Percentiles rank a stretch among this genome's conserved stretches.
phyloP scores from a whole-genome alignment of 2,329 filamentous ascomycete species.

The Fusarium sp. region DNA sequence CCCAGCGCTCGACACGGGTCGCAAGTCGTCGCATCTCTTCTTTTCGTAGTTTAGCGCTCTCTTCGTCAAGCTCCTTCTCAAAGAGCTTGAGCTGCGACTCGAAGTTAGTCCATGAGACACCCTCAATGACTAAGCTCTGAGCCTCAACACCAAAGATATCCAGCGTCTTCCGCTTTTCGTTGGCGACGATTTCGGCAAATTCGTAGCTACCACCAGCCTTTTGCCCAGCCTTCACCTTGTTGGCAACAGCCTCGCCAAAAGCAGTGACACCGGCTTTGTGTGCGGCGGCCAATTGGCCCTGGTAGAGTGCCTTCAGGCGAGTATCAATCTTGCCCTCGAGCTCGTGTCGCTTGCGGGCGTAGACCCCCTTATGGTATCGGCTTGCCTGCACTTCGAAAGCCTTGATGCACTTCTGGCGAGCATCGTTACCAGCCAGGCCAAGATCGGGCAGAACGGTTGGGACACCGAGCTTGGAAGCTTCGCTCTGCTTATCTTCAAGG shows the following conservation, averaged over 20 bases:
- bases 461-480: slow-evolving; percentile 76
- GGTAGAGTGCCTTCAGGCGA: slow-evolving; percentile 87
- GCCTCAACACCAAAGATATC: slow-evolving; percentile 80
- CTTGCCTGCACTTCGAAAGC: slow-evolving; percentile 92
- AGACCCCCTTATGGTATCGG: slow-evolving; percentile 96
- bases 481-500: slow-evolving; percentile 85
- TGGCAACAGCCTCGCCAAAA: slow-evolving; percentile 88
- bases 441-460: slow-evolving; percentile 77
- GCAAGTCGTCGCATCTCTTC: slow-evolving; percentile 96
- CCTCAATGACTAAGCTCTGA: slow-evolving; percentile 76
- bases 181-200: slow-evolving; percentile 90
- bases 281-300: slow-evolving; percentile 84
- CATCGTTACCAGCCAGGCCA: slow-evolving; percentile 74
- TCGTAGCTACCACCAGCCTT: slow-evolving; percentile 92
- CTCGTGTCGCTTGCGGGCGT: slow-evolving; percentile 83
- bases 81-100: slow-evolving; percentile 81
- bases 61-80: slow-evolving; percentile 89
- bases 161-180: slow-evolving; percentile 80
- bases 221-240: slow-evolving; percentile 88
- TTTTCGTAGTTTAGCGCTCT: slow-evolving; percentile 83
- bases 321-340: slow-evolving; percentile 86
- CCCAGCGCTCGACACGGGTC: slow-evolving; percentile 91
- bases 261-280: slow-evolving; percentile 86
- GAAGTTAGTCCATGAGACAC: slow-evolving; percentile 88
- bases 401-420: slow-evolving; percentile 76